Evolutionary conservation across 805 yeast genomes (phyloP).

Genomic region (Candida cerambycidarum): DNA sequence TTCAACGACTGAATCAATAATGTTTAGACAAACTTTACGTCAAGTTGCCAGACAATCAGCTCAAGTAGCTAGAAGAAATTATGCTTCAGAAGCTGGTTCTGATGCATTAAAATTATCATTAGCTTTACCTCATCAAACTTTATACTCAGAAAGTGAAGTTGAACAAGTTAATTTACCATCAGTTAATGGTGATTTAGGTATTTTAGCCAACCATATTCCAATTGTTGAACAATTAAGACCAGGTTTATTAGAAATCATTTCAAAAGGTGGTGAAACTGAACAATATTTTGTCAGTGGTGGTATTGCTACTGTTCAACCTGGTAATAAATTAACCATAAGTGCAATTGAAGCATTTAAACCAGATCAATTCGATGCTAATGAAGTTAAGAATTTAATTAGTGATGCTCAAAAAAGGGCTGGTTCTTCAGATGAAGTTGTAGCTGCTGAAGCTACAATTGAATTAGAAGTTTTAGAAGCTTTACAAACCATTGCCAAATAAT

Average conservation of each 20-base stretch:
- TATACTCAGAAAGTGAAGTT: constrained; percentile 56
- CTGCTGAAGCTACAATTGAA: constrained; percentile 94
- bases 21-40: constrained; percentile 68
- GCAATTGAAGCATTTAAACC: constrained; percentile 95
- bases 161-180: constrained; percentile 93
- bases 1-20: constrained; percentile 20
- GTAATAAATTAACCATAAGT: constrained; percentile 83
- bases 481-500: constrained; percentile 60
- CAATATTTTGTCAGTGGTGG: constrained; percentile 95
- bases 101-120: constrained; percentile 83
- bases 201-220: constrained; percentile 97
- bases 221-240: constrained; percentile 94
- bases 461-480: constrained; percentile 95
- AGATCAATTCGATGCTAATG: constrained; percentile 77
- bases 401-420: constrained; percentile 92
- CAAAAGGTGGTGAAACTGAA: constrained; percentile 65
- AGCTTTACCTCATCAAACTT: constrained; percentile 84
- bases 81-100: constrained; percentile 76
- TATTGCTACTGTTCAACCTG: constrained; percentile 94
- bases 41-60: constrained; percentile 58
- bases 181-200: constrained; percentile 93
- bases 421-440: constrained; percentile 81
- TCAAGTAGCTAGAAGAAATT: constrained; percentile 68
- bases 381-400: constrained; percentile 75
- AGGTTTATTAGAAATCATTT: constrained; percentile 90